Percentiles rank a stretch among this genome's conserved stretches.
Conservation (phyloP, 2,329 filamentous ascomycete species). For the Verruconis gallopava region DNA sequence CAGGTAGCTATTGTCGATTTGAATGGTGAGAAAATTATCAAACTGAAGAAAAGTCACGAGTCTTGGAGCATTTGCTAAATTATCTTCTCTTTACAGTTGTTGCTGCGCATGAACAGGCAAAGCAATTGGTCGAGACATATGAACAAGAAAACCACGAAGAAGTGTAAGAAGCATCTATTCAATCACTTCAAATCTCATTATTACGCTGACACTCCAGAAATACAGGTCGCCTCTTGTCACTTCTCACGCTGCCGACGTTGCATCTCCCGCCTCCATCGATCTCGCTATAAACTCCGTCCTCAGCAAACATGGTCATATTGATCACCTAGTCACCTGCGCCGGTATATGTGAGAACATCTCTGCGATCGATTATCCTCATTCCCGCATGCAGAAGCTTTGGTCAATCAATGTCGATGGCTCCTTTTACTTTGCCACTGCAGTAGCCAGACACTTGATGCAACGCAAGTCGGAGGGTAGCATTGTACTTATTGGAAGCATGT, state of each 20-base stretch:
- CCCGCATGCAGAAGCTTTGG: constrained; percentile 87
- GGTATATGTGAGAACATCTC: constrained; percentile 95
- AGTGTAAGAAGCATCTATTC: too few species aligned
- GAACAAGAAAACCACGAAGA: too few species aligned
- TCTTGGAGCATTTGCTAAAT: too few species aligned
- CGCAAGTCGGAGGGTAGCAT: constrained; percentile 69
- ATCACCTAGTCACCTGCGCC: constrained; percentile 84
- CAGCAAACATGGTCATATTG: constrained; percentile 63
- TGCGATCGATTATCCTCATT: constrained; percentile 78
- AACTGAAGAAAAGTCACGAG: too few species aligned
- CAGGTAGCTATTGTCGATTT: too few species aligned
- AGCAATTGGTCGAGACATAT: too few species aligned
- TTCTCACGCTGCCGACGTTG: constrained; percentile 80
- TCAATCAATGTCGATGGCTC: constrained; percentile 87
- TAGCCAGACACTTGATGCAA: constrained; percentile 80
- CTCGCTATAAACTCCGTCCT: constrained; percentile 58
- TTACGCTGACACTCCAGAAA: too few species aligned
- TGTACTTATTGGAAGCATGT: constrained; percentile 94
- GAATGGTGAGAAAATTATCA: too few species aligned
- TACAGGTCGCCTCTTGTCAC: constrained; percentile 79
- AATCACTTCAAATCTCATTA: too few species aligned
- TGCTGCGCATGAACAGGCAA: too few species aligned
- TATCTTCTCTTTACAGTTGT: too few species aligned
- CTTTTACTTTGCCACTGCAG: constrained; percentile 71
- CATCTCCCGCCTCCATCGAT: constrained; percentile 66